Conservation (phyloP, 305 asterid genomes). For the Galium porrigens region DNA sequence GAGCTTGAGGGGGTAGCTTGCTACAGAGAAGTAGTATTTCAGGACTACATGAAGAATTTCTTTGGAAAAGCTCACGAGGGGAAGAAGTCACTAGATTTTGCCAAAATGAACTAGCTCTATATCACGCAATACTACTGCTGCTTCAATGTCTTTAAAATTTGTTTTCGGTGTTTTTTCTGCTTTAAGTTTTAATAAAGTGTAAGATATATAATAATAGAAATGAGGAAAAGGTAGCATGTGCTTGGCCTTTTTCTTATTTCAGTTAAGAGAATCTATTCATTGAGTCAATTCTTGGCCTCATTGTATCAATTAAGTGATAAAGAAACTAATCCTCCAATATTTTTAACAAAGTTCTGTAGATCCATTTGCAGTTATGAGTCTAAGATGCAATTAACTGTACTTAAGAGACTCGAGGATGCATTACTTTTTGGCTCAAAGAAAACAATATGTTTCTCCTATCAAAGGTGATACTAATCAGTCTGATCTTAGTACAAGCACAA, state of each 20-base stretch:
- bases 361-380: neutral
- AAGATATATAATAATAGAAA: neutral
- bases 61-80: constrained; percentile 27
- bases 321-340: neutral
- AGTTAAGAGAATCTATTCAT: neutral
- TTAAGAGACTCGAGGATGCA: neutral
- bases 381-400: neutral
- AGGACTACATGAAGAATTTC: constrained; percentile 23
- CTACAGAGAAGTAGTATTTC: constrained; percentile 19
- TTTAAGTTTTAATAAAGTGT: neutral
- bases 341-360: neutral
- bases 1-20: constrained; percentile 21
- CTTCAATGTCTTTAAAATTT: neutral
- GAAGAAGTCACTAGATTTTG: constrained; percentile 22
- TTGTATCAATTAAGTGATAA: neutral
- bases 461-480: neutral
- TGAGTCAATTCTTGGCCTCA: neutral
- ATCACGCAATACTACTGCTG: neutral
- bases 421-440: neutral
- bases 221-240: neutral
- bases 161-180: neutral
- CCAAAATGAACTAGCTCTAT: neutral
- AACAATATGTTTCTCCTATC: neutral
- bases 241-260: neutral
- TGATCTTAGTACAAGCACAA: neutral